Base-by-base conservation (phyloP, 768 basidiomycete species). In the Lactifluus pinguis region DNA sequence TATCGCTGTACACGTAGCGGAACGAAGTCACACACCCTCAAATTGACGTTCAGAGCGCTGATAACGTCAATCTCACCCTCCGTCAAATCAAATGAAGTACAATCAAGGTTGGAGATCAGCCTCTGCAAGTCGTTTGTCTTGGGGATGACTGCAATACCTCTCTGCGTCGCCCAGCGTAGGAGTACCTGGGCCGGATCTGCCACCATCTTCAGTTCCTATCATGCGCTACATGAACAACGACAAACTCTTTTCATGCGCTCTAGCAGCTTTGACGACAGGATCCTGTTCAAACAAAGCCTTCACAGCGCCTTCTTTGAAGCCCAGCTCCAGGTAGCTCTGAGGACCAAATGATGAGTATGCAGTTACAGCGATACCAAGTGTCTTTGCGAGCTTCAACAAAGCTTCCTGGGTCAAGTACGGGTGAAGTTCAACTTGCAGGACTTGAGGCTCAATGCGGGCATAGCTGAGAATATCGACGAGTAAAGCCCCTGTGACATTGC, bases 391-490 rank as follows among this genome's bases (percentile, higher is more conserved):
- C 34, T 71, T 68, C 59, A 83, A 68, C 49, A 82, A 72, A 11
- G 69, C 69, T 66, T 80, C 72, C 69, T 83, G 83, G 15, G 76
- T 71, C 66, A 83, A 70, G 70, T 78, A 79, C 11, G 83, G 82
- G 69, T 84, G 83, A 36, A 80, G 69, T 71, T 85, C 84, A 54
- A 85, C 74, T 71, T 85, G 84, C 34, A 83, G 75, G 13, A 82
- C 82, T 56, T 79, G 75, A 2, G 84, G 82, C 65, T 76, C 72
- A 68, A 79, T 76, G 65, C 83, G 82, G 54, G 91, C 91, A 69
- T 92, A 92, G 61, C 84, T 85, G 54, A 88, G 75, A 57, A 93
- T 76, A 67, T 94, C 92, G 50, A 86, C 74, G 67, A 94, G 76
- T 55, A 92, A 71, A 11, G 81, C 77, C 9, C 87, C 88, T 65